These are phyloP conservation scores for Colletotrichum incanum DNA, from an alignment of 2,329 filamentous ascomycete genomes.

Conservation along the genomic window DNA sequence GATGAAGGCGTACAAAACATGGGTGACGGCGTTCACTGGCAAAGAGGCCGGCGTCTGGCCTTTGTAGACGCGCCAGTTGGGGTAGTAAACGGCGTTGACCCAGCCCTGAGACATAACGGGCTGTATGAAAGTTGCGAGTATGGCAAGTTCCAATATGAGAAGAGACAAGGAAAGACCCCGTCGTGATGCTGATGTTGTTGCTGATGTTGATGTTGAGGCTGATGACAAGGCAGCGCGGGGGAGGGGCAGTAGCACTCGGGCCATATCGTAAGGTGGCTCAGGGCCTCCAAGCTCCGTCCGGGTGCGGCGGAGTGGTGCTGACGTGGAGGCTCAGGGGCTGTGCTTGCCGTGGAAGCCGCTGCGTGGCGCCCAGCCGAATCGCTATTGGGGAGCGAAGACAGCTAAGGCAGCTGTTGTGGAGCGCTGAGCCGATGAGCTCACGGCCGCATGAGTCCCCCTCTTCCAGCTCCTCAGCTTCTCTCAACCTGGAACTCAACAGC, in stretches of 20 bases:
- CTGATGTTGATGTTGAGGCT: background rate
- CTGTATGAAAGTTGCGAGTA: background rate
- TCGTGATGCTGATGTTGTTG: background rate
- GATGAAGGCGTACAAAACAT: slow-evolving; percentile 77
- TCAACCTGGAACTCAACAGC: background rate
- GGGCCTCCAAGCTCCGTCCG: background rate
- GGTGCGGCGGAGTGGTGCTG: slow-evolving; percentile 25
- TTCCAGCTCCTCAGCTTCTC: background rate
- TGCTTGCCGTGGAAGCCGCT: slow-evolving; percentile 33
- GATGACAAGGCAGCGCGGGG: slow-evolving; percentile 21
- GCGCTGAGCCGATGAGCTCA: slow-evolving; percentile 14
- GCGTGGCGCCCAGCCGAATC: slow-evolving; percentile 24
- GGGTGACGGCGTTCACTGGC: slow-evolving; percentile 70
- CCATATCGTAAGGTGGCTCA: slow-evolving; percentile 18
- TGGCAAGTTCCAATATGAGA: background rate
- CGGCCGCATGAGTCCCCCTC: slow-evolving; percentile 10
- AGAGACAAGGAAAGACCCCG: background rate
- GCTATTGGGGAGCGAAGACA: slow-evolving; percentile 27
- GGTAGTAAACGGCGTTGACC: slow-evolving; percentile 71
- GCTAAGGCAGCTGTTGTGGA: slow-evolving; percentile 30
- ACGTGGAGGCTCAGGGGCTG: slow-evolving; percentile 34
- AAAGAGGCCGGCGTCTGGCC: slow-evolving; percentile 73
- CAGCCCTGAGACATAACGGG: slow-evolving; percentile 42
- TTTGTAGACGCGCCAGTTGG: slow-evolving; percentile 76
- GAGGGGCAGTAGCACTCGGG: slow-evolving; percentile 8